These are phyloP conservation scores for Kluyveromyces lactis DNA, from an alignment of 805 yeast species.

Conservation along the genomic window DNA sequence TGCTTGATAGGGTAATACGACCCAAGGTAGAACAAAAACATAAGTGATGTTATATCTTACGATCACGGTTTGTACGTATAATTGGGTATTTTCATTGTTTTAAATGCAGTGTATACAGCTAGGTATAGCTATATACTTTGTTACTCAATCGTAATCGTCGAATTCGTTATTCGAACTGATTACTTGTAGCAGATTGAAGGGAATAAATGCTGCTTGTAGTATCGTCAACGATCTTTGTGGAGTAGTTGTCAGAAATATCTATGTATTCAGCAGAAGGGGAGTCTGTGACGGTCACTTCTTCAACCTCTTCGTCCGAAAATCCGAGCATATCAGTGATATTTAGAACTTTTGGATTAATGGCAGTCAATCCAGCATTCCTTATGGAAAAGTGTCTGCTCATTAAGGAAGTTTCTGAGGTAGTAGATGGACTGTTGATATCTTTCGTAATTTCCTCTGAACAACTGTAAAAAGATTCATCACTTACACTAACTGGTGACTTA, in stretches of 20 bases:
- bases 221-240: not conserved
- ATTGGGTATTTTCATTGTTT: no score
- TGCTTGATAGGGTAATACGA: no score
- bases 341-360: slow-evolving; percentile 4
- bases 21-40: no score
- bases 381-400: not conserved
- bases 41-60: no score
- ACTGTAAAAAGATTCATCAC: slow-evolving; percentile 7
- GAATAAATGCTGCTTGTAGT: not conserved
- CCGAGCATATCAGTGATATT: slow-evolving; percentile 3
- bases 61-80: no score
- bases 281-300: not conserved
- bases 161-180: no score
- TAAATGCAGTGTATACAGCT: no score
- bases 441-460: not conserved
- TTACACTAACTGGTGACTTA: not conserved
- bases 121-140: no score
- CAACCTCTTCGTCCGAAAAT: slow-evolving; percentile 4
- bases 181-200: no score
- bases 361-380: slow-evolving; percentile 1
- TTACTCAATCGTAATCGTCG: no score
- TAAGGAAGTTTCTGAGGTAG: not conserved
- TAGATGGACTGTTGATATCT: not conserved
- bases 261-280: not conserved
- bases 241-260: not conserved